These are phyloP conservation scores for Trypanosomatidae sp. DNA, from an alignment of 208 protist species.

Conservation along the genomic window DNA sequence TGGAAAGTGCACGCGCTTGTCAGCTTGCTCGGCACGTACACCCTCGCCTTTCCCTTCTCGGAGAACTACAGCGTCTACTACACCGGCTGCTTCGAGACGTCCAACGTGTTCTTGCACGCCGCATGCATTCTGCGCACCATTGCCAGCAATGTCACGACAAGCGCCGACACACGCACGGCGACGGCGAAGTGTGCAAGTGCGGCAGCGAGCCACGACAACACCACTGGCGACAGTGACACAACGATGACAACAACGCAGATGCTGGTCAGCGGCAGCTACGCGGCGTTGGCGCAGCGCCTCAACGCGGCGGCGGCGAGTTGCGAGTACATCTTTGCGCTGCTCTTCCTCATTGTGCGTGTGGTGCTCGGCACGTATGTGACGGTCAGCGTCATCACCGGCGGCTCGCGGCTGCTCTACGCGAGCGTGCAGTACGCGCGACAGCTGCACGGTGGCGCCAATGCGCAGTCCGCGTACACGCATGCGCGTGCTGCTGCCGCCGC, in stretches of 20 bases:
- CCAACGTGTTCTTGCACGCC: slow-evolving; percentile 57
- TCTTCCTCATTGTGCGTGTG: slow-evolving; percentile 60
- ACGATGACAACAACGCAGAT: no score
- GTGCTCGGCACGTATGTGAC: slow-evolving; percentile 23
- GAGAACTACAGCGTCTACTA: slow-evolving; percentile 69
- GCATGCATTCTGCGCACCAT: slow-evolving; percentile 32
- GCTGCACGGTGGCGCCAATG: no score
- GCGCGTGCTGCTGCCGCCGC: no score
- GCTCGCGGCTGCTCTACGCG: no score
- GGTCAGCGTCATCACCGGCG: no score
- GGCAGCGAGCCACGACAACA: no score
- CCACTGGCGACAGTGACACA: slow-evolving; percentile 5
- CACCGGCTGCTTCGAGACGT: slow-evolving; percentile 74
- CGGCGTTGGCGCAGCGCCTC: not conserved
- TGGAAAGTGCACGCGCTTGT: slow-evolving; percentile 70
- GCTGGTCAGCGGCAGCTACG: no score
- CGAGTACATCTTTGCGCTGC: slow-evolving; percentile 45
- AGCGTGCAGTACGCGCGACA: no score
- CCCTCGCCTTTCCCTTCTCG: slow-evolving; percentile 57
- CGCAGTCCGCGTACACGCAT: no score
- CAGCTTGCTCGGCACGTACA: slow-evolving; percentile 54
- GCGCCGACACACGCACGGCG: slow-evolving; percentile 6
- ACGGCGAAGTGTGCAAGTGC: slow-evolving; percentile 7
- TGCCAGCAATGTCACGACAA: slow-evolving; percentile 3
- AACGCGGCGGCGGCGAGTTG: slow-evolving; percentile 7